Evolutionary conservation across 441 rosid species (phyloP).

Genomic region (Oxalis stricta): DNA sequence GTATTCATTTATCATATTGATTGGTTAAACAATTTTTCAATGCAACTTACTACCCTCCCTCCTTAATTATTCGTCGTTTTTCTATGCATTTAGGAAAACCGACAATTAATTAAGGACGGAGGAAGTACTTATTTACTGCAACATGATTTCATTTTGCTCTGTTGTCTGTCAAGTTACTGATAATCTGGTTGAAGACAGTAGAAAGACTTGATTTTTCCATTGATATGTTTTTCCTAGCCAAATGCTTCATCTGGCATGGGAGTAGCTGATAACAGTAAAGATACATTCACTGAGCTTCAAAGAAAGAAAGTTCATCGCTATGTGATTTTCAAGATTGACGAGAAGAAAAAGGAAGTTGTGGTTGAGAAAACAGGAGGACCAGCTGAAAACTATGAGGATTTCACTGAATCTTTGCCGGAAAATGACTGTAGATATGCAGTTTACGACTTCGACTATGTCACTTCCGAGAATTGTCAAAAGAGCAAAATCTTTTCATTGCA

Average conservation of each 20-base stretch:
- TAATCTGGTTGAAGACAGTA: too few relatives aligned
- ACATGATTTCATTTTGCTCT: too few relatives aligned
- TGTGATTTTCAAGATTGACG: slow-evolving; percentile 69
- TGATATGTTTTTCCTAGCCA: slow-evolving; percentile 21
- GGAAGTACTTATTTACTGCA: too few relatives aligned
- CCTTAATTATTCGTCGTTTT: too few relatives aligned
- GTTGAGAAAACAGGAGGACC: slow-evolving; percentile 77
- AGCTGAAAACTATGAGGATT: slow-evolving; percentile 57
- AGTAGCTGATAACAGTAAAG: slow-evolving; percentile 46
- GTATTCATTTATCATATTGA: too few relatives aligned
- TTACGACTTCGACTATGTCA: slow-evolving; percentile 51
- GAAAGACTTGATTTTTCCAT: neutral
- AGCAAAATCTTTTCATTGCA: slow-evolving; percentile 64
- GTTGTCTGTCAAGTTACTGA: too few relatives aligned
- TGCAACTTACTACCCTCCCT: too few relatives aligned
- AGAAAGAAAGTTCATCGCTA: slow-evolving; percentile 76
- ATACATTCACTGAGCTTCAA: slow-evolving; percentile 48
- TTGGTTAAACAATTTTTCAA: too few relatives aligned
- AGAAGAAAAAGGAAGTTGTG: slow-evolving; percentile 53
- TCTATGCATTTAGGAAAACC: too few relatives aligned
- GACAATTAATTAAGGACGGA: too few relatives aligned
- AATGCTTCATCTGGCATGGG: slow-evolving; percentile 81
- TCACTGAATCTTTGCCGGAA: slow-evolving; percentile 42
- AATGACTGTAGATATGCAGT: slow-evolving; percentile 61
- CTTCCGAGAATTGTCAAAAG: slow-evolving; percentile 60